Percentiles rank a stretch among this genome's conserved stretches.
These are phyloP conservation scores for Podila clonocystis DNA, from an alignment of 192 early-diverging fungal genomes.

Conservation along the genomic window DNA sequence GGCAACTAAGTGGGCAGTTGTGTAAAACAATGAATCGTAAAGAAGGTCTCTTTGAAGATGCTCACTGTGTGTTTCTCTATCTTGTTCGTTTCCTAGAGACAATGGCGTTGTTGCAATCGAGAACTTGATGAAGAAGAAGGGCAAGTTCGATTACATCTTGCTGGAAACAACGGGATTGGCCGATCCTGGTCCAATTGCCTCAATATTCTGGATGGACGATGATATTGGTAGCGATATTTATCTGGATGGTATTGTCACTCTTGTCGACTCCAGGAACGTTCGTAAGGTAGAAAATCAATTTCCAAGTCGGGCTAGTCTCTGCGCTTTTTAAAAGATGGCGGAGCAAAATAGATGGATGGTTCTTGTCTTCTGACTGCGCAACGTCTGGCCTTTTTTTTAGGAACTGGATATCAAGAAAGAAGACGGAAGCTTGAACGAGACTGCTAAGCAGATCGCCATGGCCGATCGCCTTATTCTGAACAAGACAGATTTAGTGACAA, in stretches of 20 bases:
- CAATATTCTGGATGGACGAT: slow-evolving; percentile 98
- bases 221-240: slow-evolving; percentile 90
- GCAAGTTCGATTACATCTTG: slow-evolving; percentile 95
- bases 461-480: slow-evolving; percentile 91
- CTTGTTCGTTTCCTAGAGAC: slow-evolving; percentile 65
- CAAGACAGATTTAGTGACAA: slow-evolving; percentile 80
- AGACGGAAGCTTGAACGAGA: slow-evolving; percentile 79
- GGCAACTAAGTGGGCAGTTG: slow-evolving; percentile 5
- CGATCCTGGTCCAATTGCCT: slow-evolving; percentile 85
- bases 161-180: slow-evolving; percentile 93
- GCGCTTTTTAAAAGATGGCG: background rate
- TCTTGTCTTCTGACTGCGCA: slow-evolving; percentile 2
- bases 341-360: background rate
- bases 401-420: slow-evolving; percentile 59
- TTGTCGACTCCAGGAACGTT: slow-evolving; percentile 85
- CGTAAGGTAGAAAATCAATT: slow-evolving; percentile 45
- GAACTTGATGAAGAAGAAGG: slow-evolving; percentile 89
- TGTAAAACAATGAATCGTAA: no score
- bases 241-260: slow-evolving; percentile 89
- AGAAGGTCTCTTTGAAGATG: background rate
- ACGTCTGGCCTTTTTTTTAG: slow-evolving; percentile 6
- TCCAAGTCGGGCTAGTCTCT: background rate
- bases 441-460: slow-evolving; percentile 84
- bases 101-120: slow-evolving; percentile 95
- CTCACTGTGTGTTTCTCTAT: background rate